Conservation (phyloP, 208 protist species). For the Leptomonas pyrrhocoris region DNA sequence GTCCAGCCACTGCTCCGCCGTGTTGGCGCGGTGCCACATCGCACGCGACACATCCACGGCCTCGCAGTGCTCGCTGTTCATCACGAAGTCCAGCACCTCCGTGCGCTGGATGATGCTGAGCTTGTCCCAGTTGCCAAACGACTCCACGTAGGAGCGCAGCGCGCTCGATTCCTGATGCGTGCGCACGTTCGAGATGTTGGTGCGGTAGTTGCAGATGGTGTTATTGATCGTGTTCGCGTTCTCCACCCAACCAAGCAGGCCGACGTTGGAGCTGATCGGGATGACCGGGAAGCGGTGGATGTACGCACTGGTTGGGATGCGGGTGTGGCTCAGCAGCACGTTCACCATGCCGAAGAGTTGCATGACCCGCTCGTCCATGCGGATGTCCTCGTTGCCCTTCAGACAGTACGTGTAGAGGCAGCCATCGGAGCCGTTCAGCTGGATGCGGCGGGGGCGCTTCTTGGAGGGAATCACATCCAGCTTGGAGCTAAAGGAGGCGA, state of each 20-base stretch:
- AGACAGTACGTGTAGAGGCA: conserved; percentile 97
- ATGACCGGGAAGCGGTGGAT: conserved; percentile 98
- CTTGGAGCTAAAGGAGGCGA: conserved; percentile 94
- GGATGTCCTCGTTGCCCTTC: conserved; percentile 98
- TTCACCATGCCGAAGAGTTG: conserved; percentile 99
- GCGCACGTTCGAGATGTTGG: conserved; percentile 83
- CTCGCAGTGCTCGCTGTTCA: conserved; percentile 93
- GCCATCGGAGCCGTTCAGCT: conserved; percentile 96
- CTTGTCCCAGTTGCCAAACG: conserved; percentile 90
- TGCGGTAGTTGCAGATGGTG: conserved; percentile 98
- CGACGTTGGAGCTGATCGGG: conserved; percentile 98
- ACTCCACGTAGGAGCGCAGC: conserved; percentile 85
- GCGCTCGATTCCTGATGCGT: conserved; percentile 87
- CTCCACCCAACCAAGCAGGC: conserved; percentile 99
- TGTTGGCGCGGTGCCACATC: conserved; percentile 98
- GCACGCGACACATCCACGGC: conserved; percentile 82
- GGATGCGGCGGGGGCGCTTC: conserved; percentile 98
- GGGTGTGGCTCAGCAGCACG: conserved; percentile 95
- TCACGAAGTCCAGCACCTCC: conserved; percentile 98
- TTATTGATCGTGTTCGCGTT: conserved; percentile 98
- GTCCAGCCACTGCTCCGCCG: conserved; percentile 98
- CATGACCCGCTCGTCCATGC: conserved; percentile 99
- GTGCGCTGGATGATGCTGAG: conserved; percentile 95
- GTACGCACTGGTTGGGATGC: conserved; percentile 74
- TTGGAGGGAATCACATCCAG: conserved; percentile 99